These are phyloP conservation scores for Nicotiana paniculata DNA, from an alignment of 257 asterid genomes.

Conservation along the genomic window DNA sequence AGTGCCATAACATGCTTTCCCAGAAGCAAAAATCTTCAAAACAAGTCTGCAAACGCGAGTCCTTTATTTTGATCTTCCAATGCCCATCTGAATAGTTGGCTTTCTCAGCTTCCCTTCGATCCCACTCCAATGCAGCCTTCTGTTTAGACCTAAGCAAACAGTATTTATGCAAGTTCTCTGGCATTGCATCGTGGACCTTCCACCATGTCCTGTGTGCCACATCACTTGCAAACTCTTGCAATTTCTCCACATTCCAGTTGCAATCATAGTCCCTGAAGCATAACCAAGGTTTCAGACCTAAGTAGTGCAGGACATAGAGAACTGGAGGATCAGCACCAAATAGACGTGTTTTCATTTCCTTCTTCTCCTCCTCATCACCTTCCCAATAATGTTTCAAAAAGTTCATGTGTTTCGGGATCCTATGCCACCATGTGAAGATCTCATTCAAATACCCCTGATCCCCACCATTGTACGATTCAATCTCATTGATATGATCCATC, in stretches of 20 bases:
- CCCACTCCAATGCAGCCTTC: slow-evolving; percentile 89
- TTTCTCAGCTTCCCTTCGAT: slow-evolving; percentile 73
- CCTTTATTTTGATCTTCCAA: slow-evolving; percentile 61
- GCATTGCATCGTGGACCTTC: slow-evolving; percentile 94
- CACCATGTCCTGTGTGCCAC: slow-evolving; percentile 85
- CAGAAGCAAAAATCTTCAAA: slow-evolving; percentile 78
- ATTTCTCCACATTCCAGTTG: slow-evolving; percentile 71
- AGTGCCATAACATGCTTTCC: slow-evolving; percentile 95
- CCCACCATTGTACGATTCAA: slow-evolving; percentile 88
- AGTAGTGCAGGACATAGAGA: slow-evolving; percentile 71
- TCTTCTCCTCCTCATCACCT: slow-evolving; percentile 65
- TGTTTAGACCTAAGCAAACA: slow-evolving; percentile 82
- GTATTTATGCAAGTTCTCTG: slow-evolving; percentile 66
- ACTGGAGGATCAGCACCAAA: slow-evolving; percentile 80
- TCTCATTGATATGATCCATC: slow-evolving; percentile 82
- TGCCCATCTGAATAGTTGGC: slow-evolving; percentile 72
- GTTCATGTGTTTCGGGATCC: slow-evolving; percentile 85
- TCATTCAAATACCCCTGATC: slow-evolving; percentile 92
- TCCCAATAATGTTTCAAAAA: slow-evolving; percentile 81
- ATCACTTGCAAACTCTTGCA: slow-evolving; percentile 78
- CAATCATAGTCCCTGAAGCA: slow-evolving; percentile 90
- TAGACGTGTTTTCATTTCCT: slow-evolving; percentile 50
- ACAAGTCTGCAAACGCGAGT: slow-evolving; percentile 50
- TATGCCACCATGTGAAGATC: slow-evolving; percentile 93
- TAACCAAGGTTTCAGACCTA: slow-evolving; percentile 83